These are phyloP conservation scores for Calocybe gangraenosa DNA, from an alignment of 768 basidiomycete genomes.

Conservation along the genomic window DNA sequence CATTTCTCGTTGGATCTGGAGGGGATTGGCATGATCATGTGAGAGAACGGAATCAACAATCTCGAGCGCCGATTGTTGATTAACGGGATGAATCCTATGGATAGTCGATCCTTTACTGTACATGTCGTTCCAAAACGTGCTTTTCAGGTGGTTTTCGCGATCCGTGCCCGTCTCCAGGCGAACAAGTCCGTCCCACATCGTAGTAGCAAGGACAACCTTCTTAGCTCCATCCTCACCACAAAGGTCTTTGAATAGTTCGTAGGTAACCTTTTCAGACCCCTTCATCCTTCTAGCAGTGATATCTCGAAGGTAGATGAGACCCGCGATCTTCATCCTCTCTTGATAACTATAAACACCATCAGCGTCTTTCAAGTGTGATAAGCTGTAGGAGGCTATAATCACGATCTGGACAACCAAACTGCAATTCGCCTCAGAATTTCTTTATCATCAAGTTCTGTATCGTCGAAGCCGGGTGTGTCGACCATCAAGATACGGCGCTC, in stretches of 20 bases:
- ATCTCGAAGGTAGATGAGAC: too few species aligned
- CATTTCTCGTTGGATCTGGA: constrained; percentile 1
- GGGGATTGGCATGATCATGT: neutral
- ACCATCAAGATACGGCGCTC: neutral
- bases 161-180: constrained; percentile 24
- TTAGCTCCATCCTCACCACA: too few species aligned
- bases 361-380: too few species aligned
- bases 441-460: too few species aligned
- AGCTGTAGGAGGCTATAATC: too few species aligned
- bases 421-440: too few species aligned
- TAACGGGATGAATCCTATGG: constrained; percentile 27
- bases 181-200: constrained; percentile 39
- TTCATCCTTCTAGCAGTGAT: constrained; percentile 33
- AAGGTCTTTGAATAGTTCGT: constrained; percentile 41
- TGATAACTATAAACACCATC: too few species aligned
- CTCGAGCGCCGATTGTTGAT: constrained; percentile 24
- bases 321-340: too few species aligned
- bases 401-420: too few species aligned
- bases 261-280: constrained; percentile 34
- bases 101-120: constrained; percentile 33
- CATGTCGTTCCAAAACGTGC: constrained; percentile 36
- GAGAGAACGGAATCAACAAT: too few species aligned
- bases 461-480: neutral
- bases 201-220: too few species aligned
- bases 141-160: constrained; percentile 31